Evolutionary conservation across 2,329 filamentous ascomycete genomes (phyloP).

Genomic region (Claviceps pusilla): DNA sequence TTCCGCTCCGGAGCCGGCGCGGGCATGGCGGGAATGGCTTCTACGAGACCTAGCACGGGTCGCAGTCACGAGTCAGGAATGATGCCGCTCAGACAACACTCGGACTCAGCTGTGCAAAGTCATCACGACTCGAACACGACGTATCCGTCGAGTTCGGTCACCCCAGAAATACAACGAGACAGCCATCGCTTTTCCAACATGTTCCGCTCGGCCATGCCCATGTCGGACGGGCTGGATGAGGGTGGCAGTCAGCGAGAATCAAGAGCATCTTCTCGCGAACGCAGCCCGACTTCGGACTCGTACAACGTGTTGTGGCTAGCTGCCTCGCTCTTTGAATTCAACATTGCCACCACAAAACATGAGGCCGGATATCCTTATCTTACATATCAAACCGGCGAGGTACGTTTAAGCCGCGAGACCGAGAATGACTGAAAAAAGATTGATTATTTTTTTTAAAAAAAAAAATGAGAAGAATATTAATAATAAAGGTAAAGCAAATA

Average conservation of each 20-base stretch:
- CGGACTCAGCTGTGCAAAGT: constrained; percentile 31
- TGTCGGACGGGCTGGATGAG: constrained; percentile 50
- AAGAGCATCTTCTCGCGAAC: constrained; percentile 44
- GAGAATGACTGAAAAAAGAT: neutral
- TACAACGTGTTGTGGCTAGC: constrained; percentile 78
- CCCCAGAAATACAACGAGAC: constrained; percentile 35
- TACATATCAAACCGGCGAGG: constrained; percentile 87
- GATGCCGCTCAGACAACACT: constrained; percentile 30
- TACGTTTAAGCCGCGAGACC: constrained; percentile 22
- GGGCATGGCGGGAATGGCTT: constrained; percentile 10
- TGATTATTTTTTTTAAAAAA: neutral
- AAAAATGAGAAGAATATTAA: too few species aligned
- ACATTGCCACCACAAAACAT: constrained; percentile 79
- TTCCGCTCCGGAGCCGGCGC: constrained; percentile 30
- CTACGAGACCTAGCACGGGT: constrained; percentile 42
- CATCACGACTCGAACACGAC: constrained; percentile 41
- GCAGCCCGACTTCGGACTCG: constrained; percentile 35
- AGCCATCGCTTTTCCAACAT: constrained; percentile 53
- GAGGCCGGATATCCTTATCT: constrained; percentile 94
- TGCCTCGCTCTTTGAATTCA: constrained; percentile 91
- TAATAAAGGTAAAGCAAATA: neutral
- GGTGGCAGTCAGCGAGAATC: constrained; percentile 36
- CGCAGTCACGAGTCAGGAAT: constrained; percentile 43
- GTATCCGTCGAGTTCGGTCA: constrained; percentile 33
- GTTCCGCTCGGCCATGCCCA: constrained; percentile 76